phyloP scores from a whole-genome alignment of 805 yeast genomes.

The Candida succiphila region DNA sequence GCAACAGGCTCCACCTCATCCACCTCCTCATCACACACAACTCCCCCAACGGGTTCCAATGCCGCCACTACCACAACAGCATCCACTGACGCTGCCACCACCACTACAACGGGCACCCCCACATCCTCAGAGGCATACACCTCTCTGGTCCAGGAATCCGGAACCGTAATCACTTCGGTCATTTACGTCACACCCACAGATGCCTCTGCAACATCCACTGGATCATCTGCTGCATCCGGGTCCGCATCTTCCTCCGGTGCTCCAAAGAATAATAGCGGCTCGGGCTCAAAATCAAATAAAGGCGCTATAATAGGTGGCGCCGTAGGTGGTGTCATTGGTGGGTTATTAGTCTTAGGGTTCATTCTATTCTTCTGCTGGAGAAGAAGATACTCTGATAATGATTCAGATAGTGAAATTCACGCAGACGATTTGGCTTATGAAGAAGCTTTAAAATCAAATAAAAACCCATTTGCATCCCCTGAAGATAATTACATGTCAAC shows the following conservation, averaged over 20 bases:
- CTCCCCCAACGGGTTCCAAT: conserved; percentile 8
- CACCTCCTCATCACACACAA: conserved; percentile 7
- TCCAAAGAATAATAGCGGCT: conserved; percentile 3
- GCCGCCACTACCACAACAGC: conserved; percentile 6
- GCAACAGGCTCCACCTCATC: conserved; percentile 4
- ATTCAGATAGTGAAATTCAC: conserved; percentile 27
- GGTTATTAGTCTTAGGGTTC: conserved; percentile 13
- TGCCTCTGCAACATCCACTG: conserved; percentile 7
- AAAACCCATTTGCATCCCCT: conserved; percentile 56
- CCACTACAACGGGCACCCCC: too few species aligned
- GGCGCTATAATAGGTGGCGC: conserved; percentile 28
- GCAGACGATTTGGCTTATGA: conserved; percentile 48
- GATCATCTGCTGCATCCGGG: conserved; percentile 9
- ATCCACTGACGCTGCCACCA: conserved; percentile 5
- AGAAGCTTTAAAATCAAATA: conserved; percentile 44
- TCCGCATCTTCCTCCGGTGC: conserved; percentile 16
- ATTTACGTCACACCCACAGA: conserved; percentile 18
- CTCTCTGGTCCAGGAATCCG: conserved; percentile 11
- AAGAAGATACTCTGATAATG: conserved; percentile 24
- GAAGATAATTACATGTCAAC: conserved; percentile 27
- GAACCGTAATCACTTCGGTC: conserved; percentile 15
- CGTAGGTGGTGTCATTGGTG: conserved; percentile 25
- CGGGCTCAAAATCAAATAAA: conserved; percentile 12
- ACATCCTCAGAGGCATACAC: conserved; percentile 7
- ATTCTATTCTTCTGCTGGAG: conserved; percentile 24